Evolutionary conservation across 148 eudicot species (phyloP), one percentile per base, ranked within the genome.

Genomic region (Limonium bicolor): DNA sequence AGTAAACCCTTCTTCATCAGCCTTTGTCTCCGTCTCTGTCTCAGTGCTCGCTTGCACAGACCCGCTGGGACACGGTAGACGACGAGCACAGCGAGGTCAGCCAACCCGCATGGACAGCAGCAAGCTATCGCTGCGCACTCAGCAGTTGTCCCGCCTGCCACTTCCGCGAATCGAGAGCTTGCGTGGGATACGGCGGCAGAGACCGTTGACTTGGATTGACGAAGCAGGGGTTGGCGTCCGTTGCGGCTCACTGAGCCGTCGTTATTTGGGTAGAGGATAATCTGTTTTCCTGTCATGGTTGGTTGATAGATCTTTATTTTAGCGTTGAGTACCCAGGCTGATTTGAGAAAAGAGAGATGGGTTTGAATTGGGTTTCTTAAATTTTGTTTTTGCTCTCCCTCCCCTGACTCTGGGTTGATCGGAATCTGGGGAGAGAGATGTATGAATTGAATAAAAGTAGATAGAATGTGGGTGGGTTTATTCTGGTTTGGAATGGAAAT

Each of bases 121-220:
- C 82, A 76, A 60, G 70, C 59, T 16, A 76, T 62, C 2, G 67
- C 82, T 5, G 74, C 78, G 35, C 82, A 76, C 20, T 68, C 82
- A 26, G 82, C 82, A 47, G 78, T 39, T 11, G 82, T 70, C 5
- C 71, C 78, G 4, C 82, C 82, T 1, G 74, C 82, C 3, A 62
- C 69, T 62, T 71, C 82, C 19, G 72, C 73, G 7, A 76, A 36
- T 20, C 71, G 23, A 50, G 6, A 15, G 4, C 41, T 43, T 16
- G 27, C 27, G n/a, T n/a, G n/a, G n/a, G n/a, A n/a, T n/a, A n/a
- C n/a, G 16, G 46, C 0, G n/a, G 43, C 5, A 3, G 14, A 11
- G 8, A 8, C 15, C 46, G 46, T 6, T 0, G 44, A 10, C 13
- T 23, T 41, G 8, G n/a, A 18, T 28, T 21, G 8, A 15, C 11